A percentile compares a stretch with the other conserved stretches of the same genome.
These are phyloP conservation scores for Rhododendron molle DNA, from an alignment of 148 eudicot genomes.

Conservation along the genomic window DNA sequence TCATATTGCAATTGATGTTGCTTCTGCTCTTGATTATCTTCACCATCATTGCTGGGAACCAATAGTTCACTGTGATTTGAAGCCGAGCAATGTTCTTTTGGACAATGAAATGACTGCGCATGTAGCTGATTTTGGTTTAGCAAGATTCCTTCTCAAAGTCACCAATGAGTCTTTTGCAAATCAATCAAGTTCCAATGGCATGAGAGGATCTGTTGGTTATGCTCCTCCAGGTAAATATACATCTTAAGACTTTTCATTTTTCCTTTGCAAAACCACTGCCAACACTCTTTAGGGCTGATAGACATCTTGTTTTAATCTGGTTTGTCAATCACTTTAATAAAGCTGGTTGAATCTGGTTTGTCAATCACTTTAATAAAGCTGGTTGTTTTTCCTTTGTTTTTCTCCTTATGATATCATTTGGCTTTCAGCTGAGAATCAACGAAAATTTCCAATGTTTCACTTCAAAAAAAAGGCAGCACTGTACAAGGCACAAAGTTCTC, in stretches of 20 bases:
- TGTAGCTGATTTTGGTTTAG: neutral
- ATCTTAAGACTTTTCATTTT: neutral
- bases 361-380: neutral
- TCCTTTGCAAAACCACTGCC: neutral
- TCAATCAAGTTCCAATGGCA: neutral
- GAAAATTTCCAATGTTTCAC: no score
- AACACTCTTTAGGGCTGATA: neutral
- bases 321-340: neutral
- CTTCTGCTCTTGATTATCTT: neutral
- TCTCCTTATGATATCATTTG: no score
- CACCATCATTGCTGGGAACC: neutral
- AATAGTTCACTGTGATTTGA: neutral
- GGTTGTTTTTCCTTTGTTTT: no score
- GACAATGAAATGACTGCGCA: neutral
- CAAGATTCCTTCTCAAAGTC: neutral
- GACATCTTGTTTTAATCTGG: neutral
- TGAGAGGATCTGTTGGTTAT: neutral
- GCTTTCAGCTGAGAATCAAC: no score
- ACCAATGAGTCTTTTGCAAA: no score
- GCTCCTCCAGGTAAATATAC: neutral
- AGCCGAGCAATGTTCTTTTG: neutral
- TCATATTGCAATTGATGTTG: neutral
- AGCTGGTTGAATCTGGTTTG: neutral
- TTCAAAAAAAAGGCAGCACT: no score
- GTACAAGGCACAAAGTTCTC: no score